A percentile compares a stretch with the other conserved stretches of the same genome.
Evolutionary conservation across 148 eudicot species (phyloP).

Genomic region (Arbutus unedo): DNA sequence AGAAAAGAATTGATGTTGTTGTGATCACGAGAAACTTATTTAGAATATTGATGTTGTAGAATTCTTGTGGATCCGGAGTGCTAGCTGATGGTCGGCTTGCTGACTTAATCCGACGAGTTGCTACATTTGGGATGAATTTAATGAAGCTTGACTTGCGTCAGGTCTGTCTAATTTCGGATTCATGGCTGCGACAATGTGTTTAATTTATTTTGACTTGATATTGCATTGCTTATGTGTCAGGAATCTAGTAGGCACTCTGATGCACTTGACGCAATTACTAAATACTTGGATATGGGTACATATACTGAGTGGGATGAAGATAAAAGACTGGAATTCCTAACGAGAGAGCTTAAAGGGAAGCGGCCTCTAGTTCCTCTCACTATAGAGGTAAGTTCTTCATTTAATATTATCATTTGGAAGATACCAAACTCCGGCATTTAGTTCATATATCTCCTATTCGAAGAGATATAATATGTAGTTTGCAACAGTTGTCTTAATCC

Average conservation of each 20-base stretch:
- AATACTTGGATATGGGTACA: constrained; percentile 70
- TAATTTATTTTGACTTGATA: constrained; percentile 11
- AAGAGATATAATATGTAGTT: neutral
- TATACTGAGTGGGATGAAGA: constrained; percentile 90
- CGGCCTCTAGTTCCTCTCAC: constrained; percentile 74
- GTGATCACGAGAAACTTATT: constrained; percentile 3
- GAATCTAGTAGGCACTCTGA: constrained; percentile 87
- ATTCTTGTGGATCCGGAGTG: constrained; percentile 78
- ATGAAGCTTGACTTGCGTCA: constrained; percentile 95
- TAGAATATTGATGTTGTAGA: constrained; percentile 39
- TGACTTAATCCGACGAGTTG: constrained; percentile 84
- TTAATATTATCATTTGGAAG: neutral
- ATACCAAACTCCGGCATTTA: neutral
- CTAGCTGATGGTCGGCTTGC: constrained; percentile 92
- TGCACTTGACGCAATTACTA: constrained; percentile 77
- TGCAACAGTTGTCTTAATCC: neutral
- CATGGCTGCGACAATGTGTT: neutral
- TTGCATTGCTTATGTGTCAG: constrained; percentile 31
- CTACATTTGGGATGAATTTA: constrained; percentile 81
- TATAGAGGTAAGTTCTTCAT: constrained; percentile 48
- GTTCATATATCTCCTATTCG: neutral
- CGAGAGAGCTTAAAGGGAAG: constrained; percentile 84
- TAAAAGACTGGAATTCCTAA: constrained; percentile 70
- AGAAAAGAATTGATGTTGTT: constrained; percentile 11
- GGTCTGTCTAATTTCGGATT: constrained; percentile 41